Evolutionary conservation across 805 yeast genomes (phyloP).

Genomic region (Candida yuanshanica): DNA sequence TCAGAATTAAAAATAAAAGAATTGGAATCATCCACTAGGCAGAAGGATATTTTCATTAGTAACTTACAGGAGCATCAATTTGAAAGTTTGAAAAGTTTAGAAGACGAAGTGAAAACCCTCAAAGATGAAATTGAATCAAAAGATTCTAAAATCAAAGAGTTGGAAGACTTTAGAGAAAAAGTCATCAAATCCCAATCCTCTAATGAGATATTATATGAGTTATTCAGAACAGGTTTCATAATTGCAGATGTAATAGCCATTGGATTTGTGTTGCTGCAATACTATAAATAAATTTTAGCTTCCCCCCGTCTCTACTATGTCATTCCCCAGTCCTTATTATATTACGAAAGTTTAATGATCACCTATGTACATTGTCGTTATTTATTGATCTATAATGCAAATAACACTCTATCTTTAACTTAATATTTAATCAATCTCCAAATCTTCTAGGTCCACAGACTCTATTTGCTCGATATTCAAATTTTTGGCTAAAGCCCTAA

Average conservation of each 20-base stretch:
- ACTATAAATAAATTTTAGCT: no score
- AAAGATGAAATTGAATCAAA: background rate
- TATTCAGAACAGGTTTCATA: background rate
- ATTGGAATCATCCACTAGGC: background rate
- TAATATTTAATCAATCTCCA: slow-evolving; percentile 15
- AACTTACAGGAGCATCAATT: background rate
- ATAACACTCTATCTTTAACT: background rate
- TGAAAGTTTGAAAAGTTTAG: background rate
- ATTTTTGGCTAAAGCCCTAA: slow-evolving; percentile 35
- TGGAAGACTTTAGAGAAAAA: background rate
- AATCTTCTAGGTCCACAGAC: slow-evolving; percentile 29
- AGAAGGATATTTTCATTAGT: background rate
- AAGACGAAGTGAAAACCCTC: background rate
- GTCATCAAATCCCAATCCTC: background rate
- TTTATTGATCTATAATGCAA: background rate
- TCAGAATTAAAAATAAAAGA: background rate
- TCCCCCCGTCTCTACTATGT: no score
- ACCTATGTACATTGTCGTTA: background rate
- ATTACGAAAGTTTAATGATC: no score
- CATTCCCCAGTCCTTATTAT: no score
- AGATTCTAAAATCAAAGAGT: background rate
- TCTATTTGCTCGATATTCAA: slow-evolving; percentile 35
- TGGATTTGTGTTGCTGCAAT: background rate
- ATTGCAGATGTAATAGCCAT: background rate
- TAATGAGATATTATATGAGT: background rate